Conservation (phyloP, 306 rosid species). For the Sesbania bispinosa region DNA sequence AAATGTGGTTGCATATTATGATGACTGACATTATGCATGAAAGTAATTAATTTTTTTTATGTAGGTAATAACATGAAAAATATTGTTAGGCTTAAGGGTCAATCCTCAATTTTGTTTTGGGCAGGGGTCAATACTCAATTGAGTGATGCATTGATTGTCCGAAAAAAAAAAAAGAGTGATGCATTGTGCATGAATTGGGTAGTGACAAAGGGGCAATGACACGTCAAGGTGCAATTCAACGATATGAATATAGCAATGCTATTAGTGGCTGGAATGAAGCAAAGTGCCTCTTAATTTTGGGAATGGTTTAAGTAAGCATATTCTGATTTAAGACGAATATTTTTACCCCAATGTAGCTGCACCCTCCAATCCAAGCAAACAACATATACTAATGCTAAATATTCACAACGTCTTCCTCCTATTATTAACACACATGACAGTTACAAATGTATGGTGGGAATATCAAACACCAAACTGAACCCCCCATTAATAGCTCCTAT, state of each 20-base stretch:
- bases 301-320: neutral
- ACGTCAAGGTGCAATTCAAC: neutral
- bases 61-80: too few relatives aligned
- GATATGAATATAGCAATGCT: neutral
- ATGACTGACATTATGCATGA: too few relatives aligned
- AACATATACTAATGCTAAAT: neutral
- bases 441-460: slow-evolving; percentile 47
- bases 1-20: too few relatives aligned
- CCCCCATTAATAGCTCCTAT: slow-evolving; percentile 6
- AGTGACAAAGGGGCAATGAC: too few relatives aligned
- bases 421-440: slow-evolving; percentile 27
- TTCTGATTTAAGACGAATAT: neutral
- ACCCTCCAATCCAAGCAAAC: slow-evolving; percentile 2
- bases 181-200: too few relatives aligned
- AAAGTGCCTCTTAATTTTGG: neutral
- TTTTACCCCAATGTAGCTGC: neutral
- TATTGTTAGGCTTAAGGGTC: too few relatives aligned
- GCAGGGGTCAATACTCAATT: too few relatives aligned
- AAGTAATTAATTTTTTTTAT: too few relatives aligned
- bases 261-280: neutral
- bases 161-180: too few relatives aligned
- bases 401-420: neutral
- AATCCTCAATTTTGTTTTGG: too few relatives aligned
- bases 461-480: neutral
- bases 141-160: too few relatives aligned